Evolutionary conservation across 2,329 filamentous ascomycete genomes (phyloP).

Genomic region (Arthrocladium fulminans): DNA sequence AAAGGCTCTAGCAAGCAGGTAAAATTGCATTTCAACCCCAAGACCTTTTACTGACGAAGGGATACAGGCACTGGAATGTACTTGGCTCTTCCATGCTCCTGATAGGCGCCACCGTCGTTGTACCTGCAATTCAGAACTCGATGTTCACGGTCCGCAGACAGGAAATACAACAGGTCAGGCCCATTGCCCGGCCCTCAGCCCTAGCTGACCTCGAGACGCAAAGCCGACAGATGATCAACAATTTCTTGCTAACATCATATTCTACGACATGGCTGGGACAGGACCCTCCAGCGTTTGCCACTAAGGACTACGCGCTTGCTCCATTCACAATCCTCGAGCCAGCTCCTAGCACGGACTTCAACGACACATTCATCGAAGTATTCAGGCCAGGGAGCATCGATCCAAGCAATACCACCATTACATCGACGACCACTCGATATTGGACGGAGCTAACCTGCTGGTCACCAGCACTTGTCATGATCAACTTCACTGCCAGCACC

Average conservation of each 20-base stretch:
- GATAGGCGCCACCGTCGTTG: neutral
- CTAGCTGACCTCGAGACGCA: neutral
- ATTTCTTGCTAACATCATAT: conserved; percentile 31
- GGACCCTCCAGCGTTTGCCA: conserved; percentile 12
- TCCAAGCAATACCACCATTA: conserved; percentile 9
- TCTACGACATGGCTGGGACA: conserved; percentile 30
- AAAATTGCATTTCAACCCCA: neutral
- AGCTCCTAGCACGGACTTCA: neutral
- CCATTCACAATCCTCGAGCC: conserved; percentile 8
- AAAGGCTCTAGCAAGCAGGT: conserved; percentile 7
- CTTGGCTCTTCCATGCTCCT: neutral
- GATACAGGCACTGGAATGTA: conserved; percentile 5
- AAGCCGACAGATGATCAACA: conserved; percentile 22
- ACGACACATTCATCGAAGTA: no score
- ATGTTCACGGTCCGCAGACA: neutral
- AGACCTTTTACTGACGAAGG: neutral
- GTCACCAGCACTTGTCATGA: neutral
- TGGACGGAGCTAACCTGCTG: conserved; percentile 28
- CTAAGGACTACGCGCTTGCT: conserved; percentile 11
- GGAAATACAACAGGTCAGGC: no score
- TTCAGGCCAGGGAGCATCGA: no score
- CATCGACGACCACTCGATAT: conserved; percentile 25
- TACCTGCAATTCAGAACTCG: neutral
- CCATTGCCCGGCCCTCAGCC: no score
- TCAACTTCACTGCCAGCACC: neutral